These are phyloP conservation scores for Epichloe gansuensis DNA, from an alignment of 2,329 filamentous ascomycete species.

Conservation along the genomic window DNA sequence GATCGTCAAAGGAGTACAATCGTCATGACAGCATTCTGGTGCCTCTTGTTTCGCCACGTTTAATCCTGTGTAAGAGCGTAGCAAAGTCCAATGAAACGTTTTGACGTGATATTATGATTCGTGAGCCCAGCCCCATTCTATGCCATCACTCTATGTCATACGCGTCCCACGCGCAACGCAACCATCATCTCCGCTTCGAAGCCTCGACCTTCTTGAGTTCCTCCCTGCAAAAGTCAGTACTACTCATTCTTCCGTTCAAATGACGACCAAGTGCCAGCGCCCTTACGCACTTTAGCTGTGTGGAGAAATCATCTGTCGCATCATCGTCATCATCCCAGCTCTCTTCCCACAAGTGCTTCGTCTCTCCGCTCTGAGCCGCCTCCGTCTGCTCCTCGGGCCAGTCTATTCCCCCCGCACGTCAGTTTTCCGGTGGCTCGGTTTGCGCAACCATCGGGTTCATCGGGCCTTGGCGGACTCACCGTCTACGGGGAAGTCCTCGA, in stretches of 20 bases:
- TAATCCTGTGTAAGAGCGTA: neutral
- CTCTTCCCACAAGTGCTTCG: constrained; percentile 89
- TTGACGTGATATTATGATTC: neutral
- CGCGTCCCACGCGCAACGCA: neutral
- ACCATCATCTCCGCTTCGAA: constrained; percentile 44
- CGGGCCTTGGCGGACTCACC: constrained; percentile 37
- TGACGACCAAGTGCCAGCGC: constrained; percentile 19
- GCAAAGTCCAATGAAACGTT: neutral
- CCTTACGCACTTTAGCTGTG: constrained; percentile 64
- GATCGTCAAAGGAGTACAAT: neutral
- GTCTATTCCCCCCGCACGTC: constrained; percentile 38
- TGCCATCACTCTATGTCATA: neutral
- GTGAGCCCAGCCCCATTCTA: neutral
- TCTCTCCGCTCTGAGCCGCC: constrained; percentile 55
- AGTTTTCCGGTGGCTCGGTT: neutral
- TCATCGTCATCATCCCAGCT: constrained; percentile 99
- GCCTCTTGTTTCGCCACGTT: too few relatives aligned
- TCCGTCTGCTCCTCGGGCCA: constrained; percentile 90
- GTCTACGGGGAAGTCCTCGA: constrained; percentile 96
- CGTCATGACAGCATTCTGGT: neutral
- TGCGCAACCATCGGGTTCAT: neutral
- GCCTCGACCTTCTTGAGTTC: constrained; percentile 90
- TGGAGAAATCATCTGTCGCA: constrained; percentile 89
- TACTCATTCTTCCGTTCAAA: neutral
- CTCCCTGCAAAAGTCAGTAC: constrained; percentile 41